These are phyloP conservation scores for Elsinoe fawcettii DNA, from an alignment of 2,329 filamentous ascomycete species.

Conservation along the genomic window DNA sequence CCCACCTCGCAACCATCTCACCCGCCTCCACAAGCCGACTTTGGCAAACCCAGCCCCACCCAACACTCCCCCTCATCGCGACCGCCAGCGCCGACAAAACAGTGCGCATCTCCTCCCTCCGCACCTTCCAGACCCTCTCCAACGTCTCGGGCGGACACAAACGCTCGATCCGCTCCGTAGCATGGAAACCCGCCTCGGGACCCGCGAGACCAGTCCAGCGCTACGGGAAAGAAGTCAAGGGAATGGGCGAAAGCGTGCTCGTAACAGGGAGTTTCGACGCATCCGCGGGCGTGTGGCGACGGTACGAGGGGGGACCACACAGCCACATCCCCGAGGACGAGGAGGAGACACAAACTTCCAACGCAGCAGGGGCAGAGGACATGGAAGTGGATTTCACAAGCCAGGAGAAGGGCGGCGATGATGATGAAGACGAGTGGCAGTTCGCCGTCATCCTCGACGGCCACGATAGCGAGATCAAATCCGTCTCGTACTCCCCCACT, in stretches of 20 bases:
- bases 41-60: slow-evolving; percentile 81
- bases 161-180: slow-evolving; percentile 73
- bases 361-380: slow-evolving; percentile 29
- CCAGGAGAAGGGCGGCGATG: slow-evolving; percentile 33
- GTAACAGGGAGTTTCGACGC: slow-evolving; percentile 92
- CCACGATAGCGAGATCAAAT: slow-evolving; percentile 89
- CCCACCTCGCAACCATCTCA: slow-evolving; percentile 43
- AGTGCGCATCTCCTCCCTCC: slow-evolving; percentile 82
- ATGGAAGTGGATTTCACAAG: slow-evolving; percentile 27
- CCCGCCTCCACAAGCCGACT: slow-evolving; percentile 55
- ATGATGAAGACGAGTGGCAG: slow-evolving; percentile 76
- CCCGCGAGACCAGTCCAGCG: slow-evolving; percentile 6
- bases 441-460: slow-evolving; percentile 89
- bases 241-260: slow-evolving; percentile 62
- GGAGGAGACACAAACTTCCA: too few relatives aligned
- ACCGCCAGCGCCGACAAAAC: slow-evolving; percentile 81
- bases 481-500: slow-evolving; percentile 63
- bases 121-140: slow-evolving; percentile 69
- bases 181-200: slow-evolving; percentile 68
- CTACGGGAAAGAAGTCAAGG: slow-evolving; percentile 20
- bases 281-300: slow-evolving; percentile 61
- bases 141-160: slow-evolving; percentile 81
- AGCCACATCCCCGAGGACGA: neutral
- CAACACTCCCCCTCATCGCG: slow-evolving; percentile 77
- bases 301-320: slow-evolving; percentile 52